Base-by-base conservation (phyloP, 106 monocot genomes). In the Ottelia alismoides region DNA sequence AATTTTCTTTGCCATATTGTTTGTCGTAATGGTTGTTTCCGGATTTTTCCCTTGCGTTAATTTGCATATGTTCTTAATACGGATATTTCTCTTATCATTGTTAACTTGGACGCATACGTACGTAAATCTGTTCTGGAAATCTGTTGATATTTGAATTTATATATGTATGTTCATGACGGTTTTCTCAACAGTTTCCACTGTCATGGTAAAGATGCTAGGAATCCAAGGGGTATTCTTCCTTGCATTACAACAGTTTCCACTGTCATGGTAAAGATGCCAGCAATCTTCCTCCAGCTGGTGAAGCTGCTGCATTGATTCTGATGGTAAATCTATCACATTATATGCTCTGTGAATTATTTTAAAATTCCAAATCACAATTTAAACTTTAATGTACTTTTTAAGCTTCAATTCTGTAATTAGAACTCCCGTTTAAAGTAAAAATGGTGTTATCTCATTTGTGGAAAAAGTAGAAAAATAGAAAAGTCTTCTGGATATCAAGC, bases 221-320 rank as follows among this genome's bases (percentile, higher is more conserved):
- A 43, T 82, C 62, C 72, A 70, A 68, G 88, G 88, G 82, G 88
- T 19, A 82, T 28, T 2, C 78, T 88, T 53, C 88, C 88, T 23
- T 76, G 74, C 64, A 50, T 76, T 49, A 82, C 88, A 14, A 78
- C 88, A n/a, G 72, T 88, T 30, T 63, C 56, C 29, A 82, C 82
- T 51, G 60, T 56, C 5, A 49, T 88, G 76, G 88, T 78, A 25
- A 88, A 82, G 20, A 23, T 79, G 23, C 88, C 88, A 20, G 30
- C 58, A 43, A 31, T 27, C 71, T 88, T 32, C 82, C 78, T 30
- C 88, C 88, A 58, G 27, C 88, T 23, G 82, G 88, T 22, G 82
- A 88, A 64, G 66, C 88, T n/a, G 67, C 82, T 56, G 82, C 88
- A 22, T 55, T 79, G 31, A 76, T 88, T 69, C 73, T 88, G 14